Percentiles rank a stretch among this genome's conserved stretches.
Evolutionary conservation across 768 basidiomycete species (phyloP).

Genomic region (Trichaptum fuscoviolaceum): DNA sequence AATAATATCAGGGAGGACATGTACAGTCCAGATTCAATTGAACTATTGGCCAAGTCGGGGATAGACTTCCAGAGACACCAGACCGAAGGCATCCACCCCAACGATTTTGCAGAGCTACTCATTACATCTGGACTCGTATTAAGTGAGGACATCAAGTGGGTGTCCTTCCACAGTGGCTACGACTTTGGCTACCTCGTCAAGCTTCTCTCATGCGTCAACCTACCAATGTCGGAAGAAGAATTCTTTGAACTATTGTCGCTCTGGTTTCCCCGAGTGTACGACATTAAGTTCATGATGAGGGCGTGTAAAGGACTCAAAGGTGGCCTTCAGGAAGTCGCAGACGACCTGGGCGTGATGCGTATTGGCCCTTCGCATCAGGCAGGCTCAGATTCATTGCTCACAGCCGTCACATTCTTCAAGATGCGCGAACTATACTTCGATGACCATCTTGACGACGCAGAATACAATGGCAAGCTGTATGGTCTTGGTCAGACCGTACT

Average conservation of each 20-base stretch:
- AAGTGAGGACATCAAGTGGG: slow-evolving; percentile 86
- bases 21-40: slow-evolving; percentile 97
- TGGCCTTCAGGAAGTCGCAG: slow-evolving; percentile 93
- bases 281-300: slow-evolving; percentile 96
- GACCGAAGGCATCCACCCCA: slow-evolving; percentile 85
- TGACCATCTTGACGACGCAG: slow-evolving; percentile 77
- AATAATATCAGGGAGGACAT: slow-evolving; percentile 76
- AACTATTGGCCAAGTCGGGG: slow-evolving; percentile 89
- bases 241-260: slow-evolving; percentile 84
- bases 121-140: slow-evolving; percentile 95
- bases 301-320: slow-evolving; percentile 76
- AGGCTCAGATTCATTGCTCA: slow-evolving; percentile 94
- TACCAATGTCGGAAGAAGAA: slow-evolving; percentile 83
- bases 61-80: slow-evolving; percentile 94
- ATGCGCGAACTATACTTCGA: slow-evolving; percentile 91
- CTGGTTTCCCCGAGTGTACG: slow-evolving; percentile 97
- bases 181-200: slow-evolving; percentile 99
- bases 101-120: slow-evolving; percentile 94
- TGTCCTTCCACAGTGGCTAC: slow-evolving; percentile 98
- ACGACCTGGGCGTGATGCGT: slow-evolving; percentile 88
- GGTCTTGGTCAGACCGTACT: slow-evolving; percentile 66
- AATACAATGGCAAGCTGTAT: slow-evolving; percentile 80
- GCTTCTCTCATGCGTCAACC: slow-evolving; percentile 76
- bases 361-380: slow-evolving; percentile 93
- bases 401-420: slow-evolving; percentile 93